Evolutionary conservation across 805 yeast species (phyloP), one percentile per base, ranked within the genome.

Genomic region (Candida chilensis): DNA sequence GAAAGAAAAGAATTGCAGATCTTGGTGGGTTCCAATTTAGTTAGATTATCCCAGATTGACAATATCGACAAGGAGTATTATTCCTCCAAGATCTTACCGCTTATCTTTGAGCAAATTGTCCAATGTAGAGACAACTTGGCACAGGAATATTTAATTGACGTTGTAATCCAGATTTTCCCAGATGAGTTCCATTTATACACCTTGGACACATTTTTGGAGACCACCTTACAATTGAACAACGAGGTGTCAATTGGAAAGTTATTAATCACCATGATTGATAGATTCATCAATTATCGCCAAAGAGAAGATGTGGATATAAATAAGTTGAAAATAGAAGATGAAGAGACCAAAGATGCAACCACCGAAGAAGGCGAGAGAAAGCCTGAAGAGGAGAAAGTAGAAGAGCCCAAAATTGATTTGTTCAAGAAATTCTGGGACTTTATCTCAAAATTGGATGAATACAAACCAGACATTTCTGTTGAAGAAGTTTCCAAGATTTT

Each of bases 121-220:
- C 96, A 88, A 50, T 92, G 97, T 50, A 71, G 83, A 36, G 98
- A 92, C 49, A 78, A 76, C 17, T 67, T 92, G 36, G 96, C 97
- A 4, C 98, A 92, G 56, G 88, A 81, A 47, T 92, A 92, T 48
- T 57, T 92, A 34, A 64, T 88, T 29, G 98, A 92, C 47, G 95
- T 92, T 9, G 67, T 92, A 31, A 80, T 88, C 32, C 96, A 90
- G 50, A 94, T 88, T 2, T 92, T 92, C 59, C 96, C 97, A 1
- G 96, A 85, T 45, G 85, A 82, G 38, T 90, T 81, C 51, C 97
- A 92, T 45, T 57, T 87, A 36, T 66, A 66, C 14, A 84, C 96
- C 0, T 60, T 92, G 41, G 76, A 77, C 31, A 56, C 60, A 19
- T 74, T 83, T 39, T 63, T 92, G 40, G 67, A 67, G 18, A 75